Evolutionary conservation across 1,284 basidiomycete genomes (phyloP), one percentile per base, ranked within the genome.

Genomic region (Fomitopsis schrenkii): DNA sequence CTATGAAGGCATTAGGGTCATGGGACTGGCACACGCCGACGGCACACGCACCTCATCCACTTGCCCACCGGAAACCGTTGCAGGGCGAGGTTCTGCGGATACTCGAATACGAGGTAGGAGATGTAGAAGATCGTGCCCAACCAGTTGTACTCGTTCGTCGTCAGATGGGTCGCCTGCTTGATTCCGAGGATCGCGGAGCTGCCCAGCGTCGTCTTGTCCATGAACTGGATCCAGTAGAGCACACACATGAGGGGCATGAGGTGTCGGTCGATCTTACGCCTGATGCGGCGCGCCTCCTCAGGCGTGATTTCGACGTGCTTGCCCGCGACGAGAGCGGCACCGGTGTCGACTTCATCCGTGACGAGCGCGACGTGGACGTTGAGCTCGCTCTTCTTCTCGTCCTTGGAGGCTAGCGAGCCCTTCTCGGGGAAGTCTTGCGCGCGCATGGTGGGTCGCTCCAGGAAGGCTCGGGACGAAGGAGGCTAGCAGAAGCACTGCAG

Each of bases 31-130:
- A 17, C 45, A 28, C 35, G 15, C 2, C 36, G 12, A 57, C 65
- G 17, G 17, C 9, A 19, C 22, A 48, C 52, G 36, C 33, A 81
- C 86, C 86, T 88, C 85, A 92, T 90, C 90, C 90, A 92, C 78
- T 85, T 90, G n/a, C 86, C 90, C 14, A 91, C 87, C 0, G 89
- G 90, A 69, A 90, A 90, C 22, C 83, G 79, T 66, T 92, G 90
- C 1, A 93, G 78, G 0, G 84, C 87, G 6, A 91, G 75, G 67
- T 90, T 90, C 70, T 91, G 88, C 2, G 87, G 88, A 64, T 86
- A 88, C 70, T 89, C 86, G 65, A 89, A 90, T 10, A 79, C 68
- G 15, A 90, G 80, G 68, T 90, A 90, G 64, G 83, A 82, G 52
- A 89, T 71, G 66, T 88, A 90, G 68, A 88, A 88, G 41, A 89